Evolutionary conservation across 257 asterid genomes (phyloP), one percentile per base, ranked within the genome.

Genomic region (Mentha longifolia): DNA sequence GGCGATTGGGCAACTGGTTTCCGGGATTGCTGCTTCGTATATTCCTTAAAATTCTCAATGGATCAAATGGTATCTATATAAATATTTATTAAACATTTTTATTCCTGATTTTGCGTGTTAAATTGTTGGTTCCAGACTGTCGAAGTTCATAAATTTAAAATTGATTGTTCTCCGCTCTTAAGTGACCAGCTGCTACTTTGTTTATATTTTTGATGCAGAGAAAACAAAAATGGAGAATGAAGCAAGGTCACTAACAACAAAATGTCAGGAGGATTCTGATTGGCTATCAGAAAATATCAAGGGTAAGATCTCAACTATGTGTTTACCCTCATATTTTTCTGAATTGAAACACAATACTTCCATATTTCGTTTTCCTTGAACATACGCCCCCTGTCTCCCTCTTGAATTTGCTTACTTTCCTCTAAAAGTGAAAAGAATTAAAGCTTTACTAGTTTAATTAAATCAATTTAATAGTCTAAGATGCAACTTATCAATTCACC

Each of bases 271-370:
- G 51, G 76, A 79, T 41, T 66, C 87, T 9, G 77, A 78, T 42
- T 83, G 86, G 87, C 67, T 80, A 33, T 82, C 85, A 5, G 89
- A 82, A 76, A 83, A 85, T 77, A 79, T 85, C 65, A 74, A 78
- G 64, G 87, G 97, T 91, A 71, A 74, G 81, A 16, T 57, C 28
- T 47, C 14, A 55, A 54, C 17, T 65, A 19, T 16, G 6, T 20
- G 1, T 47, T 45, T 10, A 25, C 31, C 45, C 54, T 39, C 50
- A 13, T 19, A 30, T 60, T n/a, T 65, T 25, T 33, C 39, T 13
- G n/a, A 25, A 42, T 45, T 35, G 35, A 20, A 2, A 6, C 15
- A 17, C 30, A 17, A 17, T 20, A 9, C 19, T 52, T 14, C 31
- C 39, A 35, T 35, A 35, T 35, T 35, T 35, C 39, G 5, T 33